Conservation (phyloP, 2,329 filamentous ascomycete species). For the Aspergillus piperis region DNA sequence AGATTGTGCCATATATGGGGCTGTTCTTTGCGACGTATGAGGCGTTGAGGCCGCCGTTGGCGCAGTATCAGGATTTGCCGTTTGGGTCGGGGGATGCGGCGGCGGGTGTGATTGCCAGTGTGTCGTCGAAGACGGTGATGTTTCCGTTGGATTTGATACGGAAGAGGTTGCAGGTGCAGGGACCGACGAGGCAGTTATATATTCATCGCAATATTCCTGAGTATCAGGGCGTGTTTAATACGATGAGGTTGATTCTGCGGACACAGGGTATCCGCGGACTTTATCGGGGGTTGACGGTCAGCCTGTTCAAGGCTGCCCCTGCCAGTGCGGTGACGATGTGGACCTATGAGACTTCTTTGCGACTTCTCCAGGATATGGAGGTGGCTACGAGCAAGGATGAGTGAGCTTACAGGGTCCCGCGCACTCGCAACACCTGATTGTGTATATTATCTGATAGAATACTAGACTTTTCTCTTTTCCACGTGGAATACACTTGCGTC, state of each 20-base stretch:
- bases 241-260: constrained; percentile 67
- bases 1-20: constrained; percentile 96
- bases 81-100: constrained; percentile 80
- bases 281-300: constrained; percentile 85
- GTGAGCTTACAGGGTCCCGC: neutral
- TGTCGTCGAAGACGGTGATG: constrained; percentile 82
- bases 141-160: constrained; percentile 92
- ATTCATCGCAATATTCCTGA: constrained; percentile 85
- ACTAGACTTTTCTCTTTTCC: neutral
- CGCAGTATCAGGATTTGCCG: constrained; percentile 51
- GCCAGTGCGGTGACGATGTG: constrained; percentile 90
- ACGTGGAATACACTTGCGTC: neutral
- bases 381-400: constrained; percentile 17
- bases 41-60: constrained; percentile 63
- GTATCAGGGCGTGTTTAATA: constrained; percentile 69
- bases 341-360: constrained; percentile 82
- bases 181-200: constrained; percentile 76
- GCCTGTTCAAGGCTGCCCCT: constrained; percentile 90
- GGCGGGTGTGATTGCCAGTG: constrained; percentile 76
- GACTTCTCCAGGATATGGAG: constrained; percentile 52
- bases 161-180: constrained; percentile 93
- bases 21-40: constrained; percentile 94
- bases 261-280: constrained; percentile 76
- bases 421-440: neutral
- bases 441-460: constrained; percentile 9